A percentile compares a stretch with the other conserved stretches of the same genome.
Evolutionary conservation across 768 basidiomycete species (phyloP).

Genomic region (Pleurotus tuber-regium): DNA sequence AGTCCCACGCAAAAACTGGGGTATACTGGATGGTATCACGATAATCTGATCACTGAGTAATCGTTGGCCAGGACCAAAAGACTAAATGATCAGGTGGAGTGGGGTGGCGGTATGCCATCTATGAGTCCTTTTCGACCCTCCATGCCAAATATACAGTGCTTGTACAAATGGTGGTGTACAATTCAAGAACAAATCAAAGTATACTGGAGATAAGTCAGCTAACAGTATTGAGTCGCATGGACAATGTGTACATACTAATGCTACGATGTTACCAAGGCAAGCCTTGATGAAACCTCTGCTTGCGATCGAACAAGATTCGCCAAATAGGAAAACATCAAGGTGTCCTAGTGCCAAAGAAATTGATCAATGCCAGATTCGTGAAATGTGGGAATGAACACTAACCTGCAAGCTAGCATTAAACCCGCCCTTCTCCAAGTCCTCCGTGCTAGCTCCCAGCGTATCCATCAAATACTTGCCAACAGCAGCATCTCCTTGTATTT

Average conservation of each 20-base stretch:
- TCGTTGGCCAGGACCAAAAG: too few relatives aligned
- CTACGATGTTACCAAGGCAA: conserved; percentile 65
- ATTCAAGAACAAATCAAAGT: neutral
- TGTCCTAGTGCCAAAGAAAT: conserved; percentile 55
- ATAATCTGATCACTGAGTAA: too few relatives aligned
- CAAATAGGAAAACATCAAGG: conserved; percentile 92
- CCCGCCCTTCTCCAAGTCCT: conserved; percentile 64
- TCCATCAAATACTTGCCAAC: conserved; percentile 92
- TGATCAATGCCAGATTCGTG: conserved; percentile 14
- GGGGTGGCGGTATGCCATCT: neutral
- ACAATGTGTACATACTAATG: neutral
- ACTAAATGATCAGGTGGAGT: neutral
- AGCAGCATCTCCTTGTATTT: conserved; percentile 74
- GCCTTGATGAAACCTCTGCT: conserved; percentile 85
- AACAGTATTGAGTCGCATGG: neutral
- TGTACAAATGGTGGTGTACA: neutral
- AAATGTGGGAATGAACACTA: conserved; percentile 16
- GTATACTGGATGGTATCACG: neutral
- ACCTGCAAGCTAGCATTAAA: conserved; percentile 82
- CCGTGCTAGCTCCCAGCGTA: conserved; percentile 70
- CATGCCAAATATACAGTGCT: too few relatives aligned
- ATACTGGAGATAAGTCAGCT: neutral
- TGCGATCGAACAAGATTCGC: conserved; percentile 92
- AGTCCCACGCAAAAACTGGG: neutral
- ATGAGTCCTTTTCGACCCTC: neutral